Evolutionary conservation across 495 filamentous ascomycete species (phyloP), one percentile per base, ranked within the genome.

Genomic region (Saxispiralis lemnorum): DNA sequence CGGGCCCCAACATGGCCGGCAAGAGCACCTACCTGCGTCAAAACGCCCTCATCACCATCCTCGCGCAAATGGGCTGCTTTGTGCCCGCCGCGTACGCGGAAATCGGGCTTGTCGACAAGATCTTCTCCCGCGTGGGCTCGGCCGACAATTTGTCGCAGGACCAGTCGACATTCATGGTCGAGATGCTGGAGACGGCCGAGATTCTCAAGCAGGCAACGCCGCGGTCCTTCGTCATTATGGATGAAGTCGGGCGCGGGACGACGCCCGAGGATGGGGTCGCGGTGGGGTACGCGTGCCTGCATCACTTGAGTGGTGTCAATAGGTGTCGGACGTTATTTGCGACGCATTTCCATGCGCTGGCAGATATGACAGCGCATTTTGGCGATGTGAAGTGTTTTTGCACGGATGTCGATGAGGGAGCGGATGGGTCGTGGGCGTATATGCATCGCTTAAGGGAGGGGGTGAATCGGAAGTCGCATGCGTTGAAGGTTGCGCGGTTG

Each of bases 1-100:
- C 88, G 0, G 89, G 89, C 5, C 89, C 92, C n/a, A 97, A 97
- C 64, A 97, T 97, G 89, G 92, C 79, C 6, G 89, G 89, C 21
- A 97, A 97, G 62, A 84, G 78, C 56, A 97, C 89, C 0, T 97
- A 92, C 55, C 66, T 97, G 2, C 78, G 92, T 1, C 89, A 95
- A 45, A 95, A 93, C 61, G 89, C 89, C 1, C 66, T 97, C 43
- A 92, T 95, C 52, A 81, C 80, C 5, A 83, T 97, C 44, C 71
- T 97, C 7, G 87, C 92, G 0, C 89, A 97, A 58, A 76, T 82
- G 0, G 89, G 89, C 1, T 85, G 76, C 31, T 96, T 84, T 53
- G 88, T 97, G 0, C 89, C 89, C 1, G 89, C 89, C 2, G 69
- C 76, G 32, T 78, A 83, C 58, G 86, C 83, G 2, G 74, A 79